Conservation (phyloP, 2,329 filamentous ascomycete species). For the Cytospora piceae region DNA sequence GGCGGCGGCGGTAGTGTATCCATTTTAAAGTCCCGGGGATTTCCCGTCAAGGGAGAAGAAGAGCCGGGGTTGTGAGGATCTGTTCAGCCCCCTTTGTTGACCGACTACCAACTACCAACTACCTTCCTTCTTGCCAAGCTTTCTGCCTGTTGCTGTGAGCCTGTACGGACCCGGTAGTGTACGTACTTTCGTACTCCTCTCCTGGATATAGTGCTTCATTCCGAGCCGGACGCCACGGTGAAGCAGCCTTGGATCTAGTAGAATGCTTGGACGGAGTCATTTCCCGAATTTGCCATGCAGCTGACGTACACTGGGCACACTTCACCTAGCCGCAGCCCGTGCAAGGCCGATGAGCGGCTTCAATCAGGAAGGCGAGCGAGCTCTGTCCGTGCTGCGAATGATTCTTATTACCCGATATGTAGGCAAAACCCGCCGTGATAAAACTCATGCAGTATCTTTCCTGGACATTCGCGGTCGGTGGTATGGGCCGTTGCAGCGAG, state of each 20-base stretch:
- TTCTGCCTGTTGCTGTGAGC: too few relatives aligned
- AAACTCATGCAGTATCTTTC: not conserved
- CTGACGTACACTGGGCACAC: not conserved
- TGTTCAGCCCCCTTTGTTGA: not conserved
- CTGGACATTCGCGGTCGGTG: too few relatives aligned
- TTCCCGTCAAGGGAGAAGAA: conserved; percentile 6
- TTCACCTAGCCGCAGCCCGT: not conserved
- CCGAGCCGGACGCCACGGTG: too few relatives aligned
- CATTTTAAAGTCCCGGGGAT: conserved; percentile 3
- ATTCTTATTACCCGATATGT: not conserved
- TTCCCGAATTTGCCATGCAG: not conserved
- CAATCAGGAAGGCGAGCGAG: not conserved
- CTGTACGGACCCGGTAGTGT: too few relatives aligned
- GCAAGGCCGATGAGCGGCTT: not conserved
- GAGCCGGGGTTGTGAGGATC: not conserved
- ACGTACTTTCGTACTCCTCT: too few relatives aligned
- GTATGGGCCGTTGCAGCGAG: too few relatives aligned
- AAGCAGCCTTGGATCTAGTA: not conserved
- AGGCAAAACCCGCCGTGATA: not conserved
- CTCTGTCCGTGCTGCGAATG: not conserved
- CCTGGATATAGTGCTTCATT: too few relatives aligned
- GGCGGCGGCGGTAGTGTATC: not conserved
- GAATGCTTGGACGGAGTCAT: not conserved
- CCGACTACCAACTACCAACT: not conserved
- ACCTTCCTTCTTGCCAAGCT: too few relatives aligned